phyloP scores from a whole-genome alignment of 768 basidiomycete genomes.

The Lentinula detonsa region DNA sequence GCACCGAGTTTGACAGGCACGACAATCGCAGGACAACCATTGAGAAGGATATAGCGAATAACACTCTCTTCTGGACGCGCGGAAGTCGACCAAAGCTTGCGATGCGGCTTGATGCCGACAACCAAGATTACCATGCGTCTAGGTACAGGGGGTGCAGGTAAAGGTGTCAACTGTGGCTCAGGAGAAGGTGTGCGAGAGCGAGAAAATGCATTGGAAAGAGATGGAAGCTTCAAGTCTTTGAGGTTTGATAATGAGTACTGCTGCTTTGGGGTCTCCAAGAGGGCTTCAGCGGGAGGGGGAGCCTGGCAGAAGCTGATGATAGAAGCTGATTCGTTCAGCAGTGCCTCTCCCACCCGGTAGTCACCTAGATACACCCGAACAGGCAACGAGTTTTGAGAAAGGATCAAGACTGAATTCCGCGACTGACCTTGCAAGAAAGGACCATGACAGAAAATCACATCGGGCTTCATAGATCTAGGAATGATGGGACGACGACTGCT shows the following conservation, averaged over 20 bases:
- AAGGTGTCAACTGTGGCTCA: constrained; percentile 34
- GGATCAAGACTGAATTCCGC: not conserved
- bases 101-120: constrained; percentile 56
- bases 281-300: constrained; percentile 14
- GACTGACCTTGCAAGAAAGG: constrained; percentile 50
- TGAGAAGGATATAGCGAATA: constrained; percentile 54
- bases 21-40: constrained; percentile 55
- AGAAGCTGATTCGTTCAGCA: constrained; percentile 51
- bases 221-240: constrained; percentile 20
- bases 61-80: constrained; percentile 58
- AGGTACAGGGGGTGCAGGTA: constrained; percentile 36
- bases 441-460: constrained; percentile 59
- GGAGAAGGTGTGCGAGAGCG: constrained; percentile 50
- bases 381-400: not conserved
- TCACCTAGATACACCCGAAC: constrained; percentile 36
- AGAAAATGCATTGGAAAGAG: constrained; percentile 36
- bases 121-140: constrained; percentile 53
- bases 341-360: constrained; percentile 51
- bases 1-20: constrained; percentile 54
- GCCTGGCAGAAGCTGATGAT: constrained; percentile 39
- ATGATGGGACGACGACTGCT: constrained; percentile 55
- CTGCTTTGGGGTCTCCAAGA: not conserved
- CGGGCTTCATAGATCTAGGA: constrained; percentile 57
- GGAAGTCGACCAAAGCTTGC: constrained; percentile 52
- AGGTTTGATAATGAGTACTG: not conserved